Conservation (phyloP, 2,329 filamentous ascomycete genomes). For the Stagonosporopsis chrysanthemi region DNA sequence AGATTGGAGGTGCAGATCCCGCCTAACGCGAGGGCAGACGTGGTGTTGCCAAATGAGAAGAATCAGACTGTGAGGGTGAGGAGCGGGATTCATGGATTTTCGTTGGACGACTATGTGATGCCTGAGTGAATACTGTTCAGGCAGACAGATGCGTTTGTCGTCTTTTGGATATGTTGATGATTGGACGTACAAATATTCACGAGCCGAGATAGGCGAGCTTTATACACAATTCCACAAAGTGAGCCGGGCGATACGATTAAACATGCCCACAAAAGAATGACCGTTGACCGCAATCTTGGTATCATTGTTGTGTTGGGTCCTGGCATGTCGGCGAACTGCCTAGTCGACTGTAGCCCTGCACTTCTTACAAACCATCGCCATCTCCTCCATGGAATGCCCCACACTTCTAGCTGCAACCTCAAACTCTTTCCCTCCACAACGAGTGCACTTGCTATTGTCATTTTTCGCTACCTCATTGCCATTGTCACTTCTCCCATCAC, state of each 20-base stretch:
- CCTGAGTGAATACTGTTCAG: background rate
- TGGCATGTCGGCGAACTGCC: background rate
- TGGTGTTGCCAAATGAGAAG: background rate
- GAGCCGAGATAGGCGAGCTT: background rate
- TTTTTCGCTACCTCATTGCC: conserved; percentile 46
- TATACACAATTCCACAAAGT: background rate
- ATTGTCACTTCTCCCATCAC: conserved; percentile 51
- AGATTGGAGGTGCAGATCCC: background rate
- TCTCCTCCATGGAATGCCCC: conserved; percentile 42
- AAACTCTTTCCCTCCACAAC: conserved; percentile 69
- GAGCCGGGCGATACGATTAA: background rate
- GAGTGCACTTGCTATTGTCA: conserved; percentile 55
- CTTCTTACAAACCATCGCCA: conserved; percentile 67
- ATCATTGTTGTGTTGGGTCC: background rate
- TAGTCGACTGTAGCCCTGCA: conserved; percentile 50
- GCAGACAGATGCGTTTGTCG: background rate
- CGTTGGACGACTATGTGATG: background rate
- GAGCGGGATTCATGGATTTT: background rate
- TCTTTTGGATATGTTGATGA: too few species aligned
- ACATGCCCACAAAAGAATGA: background rate
- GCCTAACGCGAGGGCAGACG: background rate
- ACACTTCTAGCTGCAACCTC: conserved; percentile 64
- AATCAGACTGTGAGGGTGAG: background rate
- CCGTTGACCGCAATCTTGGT: background rate
- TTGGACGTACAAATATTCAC: too few species aligned